A percentile compares a stretch with the other conserved stretches of the same genome.
Conservation (phyloP, 495 filamentous ascomycete genomes). For the Penicillium angulare region DNA sequence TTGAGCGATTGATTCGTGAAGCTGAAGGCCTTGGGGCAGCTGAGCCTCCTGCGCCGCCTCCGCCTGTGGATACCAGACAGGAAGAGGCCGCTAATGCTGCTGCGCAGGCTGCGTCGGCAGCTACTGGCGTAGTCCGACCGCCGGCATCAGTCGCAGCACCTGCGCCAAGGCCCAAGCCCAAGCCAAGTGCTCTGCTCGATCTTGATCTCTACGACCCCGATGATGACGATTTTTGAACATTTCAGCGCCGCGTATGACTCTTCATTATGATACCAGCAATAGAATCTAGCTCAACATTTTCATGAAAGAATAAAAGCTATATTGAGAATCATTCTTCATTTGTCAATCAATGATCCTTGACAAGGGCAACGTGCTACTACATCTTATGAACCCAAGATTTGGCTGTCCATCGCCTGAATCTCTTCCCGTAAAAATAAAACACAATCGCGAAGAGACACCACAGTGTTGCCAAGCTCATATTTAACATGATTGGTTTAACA, state of each 20-base stretch:
- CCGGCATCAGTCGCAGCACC: constrained; percentile 22
- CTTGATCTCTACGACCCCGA: constrained; percentile 49
- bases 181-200: constrained; percentile 37
- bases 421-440: constrained; percentile 59
- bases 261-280: constrained; percentile 20
- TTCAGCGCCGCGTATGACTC: neutral
- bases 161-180: constrained; percentile 37
- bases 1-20: constrained; percentile 42
- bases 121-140: constrained; percentile 9
- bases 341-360: neutral
- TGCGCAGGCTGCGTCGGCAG: constrained; percentile 33
- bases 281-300: neutral
- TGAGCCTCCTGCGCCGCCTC: constrained; percentile 22
- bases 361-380: no score
- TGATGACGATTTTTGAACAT: constrained; percentile 33
- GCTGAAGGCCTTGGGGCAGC: constrained; percentile 39
- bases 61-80: constrained; percentile 19
- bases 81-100: constrained; percentile 40
- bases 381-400: constrained; percentile 54
- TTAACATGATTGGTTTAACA: constrained; percentile 51
- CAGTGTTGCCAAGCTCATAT: constrained; percentile 50
- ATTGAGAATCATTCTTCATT: no score
- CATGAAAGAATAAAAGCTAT: neutral
- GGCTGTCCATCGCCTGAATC: constrained; percentile 52
- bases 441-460: constrained; percentile 54